Base-by-base conservation (phyloP, 345 rosid genomes). In the Isatis tinctoria region DNA sequence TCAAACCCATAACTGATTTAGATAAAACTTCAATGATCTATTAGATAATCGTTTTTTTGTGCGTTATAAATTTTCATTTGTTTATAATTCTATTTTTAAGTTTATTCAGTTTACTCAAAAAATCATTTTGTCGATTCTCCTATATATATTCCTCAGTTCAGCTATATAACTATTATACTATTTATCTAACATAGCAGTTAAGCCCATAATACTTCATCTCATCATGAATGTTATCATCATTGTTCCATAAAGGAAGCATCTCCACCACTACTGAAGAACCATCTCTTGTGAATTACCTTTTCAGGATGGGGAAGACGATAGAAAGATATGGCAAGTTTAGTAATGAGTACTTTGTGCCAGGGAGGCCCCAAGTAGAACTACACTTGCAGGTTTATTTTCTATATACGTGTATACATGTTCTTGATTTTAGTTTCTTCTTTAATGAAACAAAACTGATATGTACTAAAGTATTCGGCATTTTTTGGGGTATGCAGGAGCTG, bases 281-380 rank as follows among this genome's bases (percentile, higher is more conserved):
- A 57, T 56, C 60, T 17, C 60, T 45, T 54, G 20, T 45, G 27
- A 45, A 45, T n/a, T 16, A 45, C 17, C 12, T 43, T 77, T 66
- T 58, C 85, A 91, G 93, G 39, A 77, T 85, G 80, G 80, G 82
- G 44, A 79, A 71, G 60, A 87, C 82, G 0, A 66, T 89, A 10
- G 89, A 87, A 33, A 81, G 87, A 45, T 87, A 85, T 75, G 36
- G 10, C 7, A 78, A 73, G 47, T 53, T 66, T 74, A 69, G 68
- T 20, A 74, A 78, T 44, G 80, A 82, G 24, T 52, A 22, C 17
- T 66, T 12, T 69, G 81, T 59, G 60, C 22, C 43, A 35, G 63
- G 58, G 60, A 60, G 17, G 44, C 53, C 16, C 63, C 72, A 66
- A 37, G 65, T 43, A 76, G 84, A 82, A 43, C 74, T 37, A 41